Base-by-base conservation (phyloP, 2,329 filamentous ascomycete species). In the Aschersonia sp. region DNA sequence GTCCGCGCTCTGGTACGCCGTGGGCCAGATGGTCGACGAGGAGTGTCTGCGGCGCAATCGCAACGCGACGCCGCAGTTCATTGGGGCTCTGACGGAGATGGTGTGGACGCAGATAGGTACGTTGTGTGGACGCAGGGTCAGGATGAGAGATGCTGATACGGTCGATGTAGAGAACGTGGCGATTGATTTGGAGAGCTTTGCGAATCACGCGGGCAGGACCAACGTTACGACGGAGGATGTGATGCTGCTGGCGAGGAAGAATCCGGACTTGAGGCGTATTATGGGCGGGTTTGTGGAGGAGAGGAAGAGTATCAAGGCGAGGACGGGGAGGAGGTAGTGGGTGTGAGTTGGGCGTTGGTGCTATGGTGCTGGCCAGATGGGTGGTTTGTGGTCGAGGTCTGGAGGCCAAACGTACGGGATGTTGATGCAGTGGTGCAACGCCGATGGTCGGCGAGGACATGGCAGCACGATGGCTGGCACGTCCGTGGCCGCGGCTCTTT, bases 11-110 rank as follows among this genome's bases (percentile, higher is more conserved):
- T 94, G 88, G 88, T 84, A 84, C 59, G 78, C 82, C 30, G 78
- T 94, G 51, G 86, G 87, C 54, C 85, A 88, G 61, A 91, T 94
- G 51, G 85, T 95, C 53, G 91, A 97, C 62, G 82, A 91, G 54
- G 84, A 94, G 61, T 83, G 81, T 9, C 52, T 68, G 31, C 56
- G 57, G 12, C 61, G 64, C 47, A 65, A 85, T 59, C 76, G 87
- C 53, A 96, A 94, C 64, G 87, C 89, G 5, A 95, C 91, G 30
- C 87, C 87, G 2, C 88, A 94, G 59, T 95, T 94, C 63, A 94
- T 94, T 55, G 88, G 84, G 6, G 84, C 84, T 0, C 64, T 94
- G 59, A 92, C 86, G 1, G 89, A 95, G 63, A 77, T 94, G 64
- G 84, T 91, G 5, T 95, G 86, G 80, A 77, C 81, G 1, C 89